phyloP scores from a whole-genome alignment of 2,329 filamentous ascomycete genomes.

The Neodidymelliopsis sp. region DNA sequence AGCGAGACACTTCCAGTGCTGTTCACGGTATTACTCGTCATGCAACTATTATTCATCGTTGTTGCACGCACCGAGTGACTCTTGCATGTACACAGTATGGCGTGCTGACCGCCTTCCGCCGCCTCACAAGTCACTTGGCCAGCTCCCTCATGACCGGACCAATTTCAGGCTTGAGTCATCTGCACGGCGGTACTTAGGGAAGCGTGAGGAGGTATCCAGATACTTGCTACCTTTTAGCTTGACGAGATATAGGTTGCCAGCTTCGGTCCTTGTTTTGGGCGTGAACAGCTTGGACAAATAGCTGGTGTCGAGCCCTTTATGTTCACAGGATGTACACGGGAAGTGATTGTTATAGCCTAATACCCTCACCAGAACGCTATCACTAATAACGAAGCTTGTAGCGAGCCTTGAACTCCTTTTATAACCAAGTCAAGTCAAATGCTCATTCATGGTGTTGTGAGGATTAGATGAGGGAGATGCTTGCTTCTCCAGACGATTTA shows the following conservation, averaged over 20 bases:
- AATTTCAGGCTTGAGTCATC: constrained; percentile 31
- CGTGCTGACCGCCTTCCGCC: constrained; percentile 40
- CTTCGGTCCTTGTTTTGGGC: neutral
- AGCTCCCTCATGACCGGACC: constrained; percentile 38
- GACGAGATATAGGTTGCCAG: neutral
- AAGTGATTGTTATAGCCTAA: no score
- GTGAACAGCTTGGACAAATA: neutral
- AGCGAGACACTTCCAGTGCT: constrained; percentile 20
- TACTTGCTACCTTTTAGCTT: neutral
- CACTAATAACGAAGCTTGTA: no score
- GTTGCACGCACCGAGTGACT: constrained; percentile 30
- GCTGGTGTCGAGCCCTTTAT: no score
- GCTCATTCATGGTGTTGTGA: no score
- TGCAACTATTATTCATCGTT: constrained; percentile 30
- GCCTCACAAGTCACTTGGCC: constrained; percentile 38
- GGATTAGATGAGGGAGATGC: no score
- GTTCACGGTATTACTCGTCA: constrained; percentile 17
- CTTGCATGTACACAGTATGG: constrained; percentile 31
- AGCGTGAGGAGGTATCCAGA: neutral
- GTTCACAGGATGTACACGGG: no score
- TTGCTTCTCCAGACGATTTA: neutral
- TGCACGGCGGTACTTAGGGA: constrained; percentile 6
- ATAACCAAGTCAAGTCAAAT: no score
- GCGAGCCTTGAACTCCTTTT: no score
- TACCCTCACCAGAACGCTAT: no score